phyloP scores from a whole-genome alignment of 495 filamentous ascomycete genomes.

The Xylaria scruposa region DNA sequence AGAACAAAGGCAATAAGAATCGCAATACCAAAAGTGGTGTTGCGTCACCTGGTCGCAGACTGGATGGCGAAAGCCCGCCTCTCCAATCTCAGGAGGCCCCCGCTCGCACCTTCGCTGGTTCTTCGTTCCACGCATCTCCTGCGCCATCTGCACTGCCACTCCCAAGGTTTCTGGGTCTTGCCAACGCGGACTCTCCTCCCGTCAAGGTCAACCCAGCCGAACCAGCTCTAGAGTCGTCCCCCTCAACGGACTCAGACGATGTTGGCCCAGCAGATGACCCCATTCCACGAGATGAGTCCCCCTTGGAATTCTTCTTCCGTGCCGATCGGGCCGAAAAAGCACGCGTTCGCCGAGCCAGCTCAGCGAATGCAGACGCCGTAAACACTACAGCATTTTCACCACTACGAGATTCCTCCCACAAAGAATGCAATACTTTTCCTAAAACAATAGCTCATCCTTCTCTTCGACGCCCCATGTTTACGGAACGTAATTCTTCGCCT shows the following conservation, averaged over 20 bases:
- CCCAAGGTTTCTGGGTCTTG: conserved; percentile 88
- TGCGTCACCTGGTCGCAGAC: conserved; percentile 45
- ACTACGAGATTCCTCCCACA: conserved; percentile 38
- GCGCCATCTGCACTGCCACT: conserved; percentile 92
- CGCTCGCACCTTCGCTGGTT: conserved; percentile 81
- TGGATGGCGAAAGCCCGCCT: conserved; percentile 46
- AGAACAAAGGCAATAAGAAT: conserved; percentile 44
- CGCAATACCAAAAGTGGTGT: conserved; percentile 38
- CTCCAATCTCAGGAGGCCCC: conserved; percentile 44
- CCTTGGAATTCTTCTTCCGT: conserved; percentile 86
- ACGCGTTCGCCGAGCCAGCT: conserved; percentile 58
- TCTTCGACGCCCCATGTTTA: conserved; percentile 36
- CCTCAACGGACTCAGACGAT: conserved; percentile 50
- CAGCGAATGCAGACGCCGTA: conserved; percentile 38
- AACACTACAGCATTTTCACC: conserved; percentile 43
- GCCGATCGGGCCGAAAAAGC: conserved; percentile 81
- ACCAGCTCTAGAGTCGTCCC: conserved; percentile 44
- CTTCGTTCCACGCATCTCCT: conserved; percentile 94
- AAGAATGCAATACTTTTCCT: conserved; percentile 45
- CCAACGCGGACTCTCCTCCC: conserved; percentile 68
- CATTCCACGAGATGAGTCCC: conserved; percentile 61
- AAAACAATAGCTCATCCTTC: conserved; percentile 33
- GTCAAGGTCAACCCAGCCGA: conserved; percentile 38
- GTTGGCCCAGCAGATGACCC: conserved; percentile 45
- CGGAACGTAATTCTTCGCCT: conserved; percentile 48